Percentiles rank a stretch among this genome's conserved stretches.
Evolutionary conservation across 1,284 basidiomycete species (phyloP).

Genomic region (Pyrrhoderma noxium): DNA sequence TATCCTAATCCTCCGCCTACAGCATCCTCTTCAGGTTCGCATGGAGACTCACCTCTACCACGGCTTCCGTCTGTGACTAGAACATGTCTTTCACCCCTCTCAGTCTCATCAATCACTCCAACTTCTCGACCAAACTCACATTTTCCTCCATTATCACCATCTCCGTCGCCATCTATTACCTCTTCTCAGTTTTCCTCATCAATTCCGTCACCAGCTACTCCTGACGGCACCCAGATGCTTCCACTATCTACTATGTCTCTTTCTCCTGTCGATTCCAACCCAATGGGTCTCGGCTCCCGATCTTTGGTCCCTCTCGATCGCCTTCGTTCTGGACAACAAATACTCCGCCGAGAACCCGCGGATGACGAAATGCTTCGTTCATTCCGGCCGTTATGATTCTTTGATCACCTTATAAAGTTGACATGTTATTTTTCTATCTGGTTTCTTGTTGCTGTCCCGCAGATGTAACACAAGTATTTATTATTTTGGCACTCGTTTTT

Average conservation of each 20-base stretch:
- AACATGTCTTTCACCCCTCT: background rate
- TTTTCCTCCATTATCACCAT: slow-evolving; percentile 4
- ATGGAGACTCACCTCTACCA: background rate
- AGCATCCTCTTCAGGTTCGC: slow-evolving; percentile 3
- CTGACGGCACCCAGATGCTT: slow-evolving; percentile 1
- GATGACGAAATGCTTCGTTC: slow-evolving; percentile 18
- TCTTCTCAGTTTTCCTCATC: slow-evolving; percentile 12
- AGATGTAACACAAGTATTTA: no score
- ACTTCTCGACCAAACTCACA: background rate
- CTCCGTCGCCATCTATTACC: slow-evolving; percentile 9
- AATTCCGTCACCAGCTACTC: slow-evolving; percentile 13
- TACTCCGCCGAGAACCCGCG: slow-evolving; percentile 16
- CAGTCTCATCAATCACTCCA: slow-evolving; percentile 1
- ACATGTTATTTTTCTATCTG: no score
- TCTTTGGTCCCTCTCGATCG: slow-evolving; percentile 16
- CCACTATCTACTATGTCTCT: background rate
- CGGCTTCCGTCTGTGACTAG: background rate
- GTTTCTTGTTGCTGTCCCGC: no score
- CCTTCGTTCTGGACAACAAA: slow-evolving; percentile 6
- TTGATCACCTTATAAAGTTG: no score
- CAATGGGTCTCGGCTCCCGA: background rate
- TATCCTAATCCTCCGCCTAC: background rate
- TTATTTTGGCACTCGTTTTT: no score
- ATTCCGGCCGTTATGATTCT: slow-evolving; percentile 10
- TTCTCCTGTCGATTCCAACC: background rate